Evolutionary conservation across 495 filamentous ascomycete genomes (phyloP).

Genomic region (Podospora anserina): DNA sequence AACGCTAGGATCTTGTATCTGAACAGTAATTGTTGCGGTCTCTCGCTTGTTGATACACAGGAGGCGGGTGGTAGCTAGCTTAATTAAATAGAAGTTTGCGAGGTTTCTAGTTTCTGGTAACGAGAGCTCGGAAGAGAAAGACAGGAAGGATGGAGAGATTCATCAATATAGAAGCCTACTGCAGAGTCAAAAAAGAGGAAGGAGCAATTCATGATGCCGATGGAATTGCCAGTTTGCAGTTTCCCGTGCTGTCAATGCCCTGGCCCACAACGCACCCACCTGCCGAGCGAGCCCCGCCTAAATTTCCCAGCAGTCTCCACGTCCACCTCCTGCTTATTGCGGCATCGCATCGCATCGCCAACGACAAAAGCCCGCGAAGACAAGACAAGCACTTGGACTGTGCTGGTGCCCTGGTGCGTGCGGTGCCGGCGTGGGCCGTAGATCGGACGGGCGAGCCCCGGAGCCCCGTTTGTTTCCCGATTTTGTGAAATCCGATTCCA

Average conservation of each 20-base stretch:
- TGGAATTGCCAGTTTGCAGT: conserved; percentile 21
- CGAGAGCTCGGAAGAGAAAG: not conserved
- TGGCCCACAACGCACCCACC: conserved; percentile 4
- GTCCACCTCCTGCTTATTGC: not conserved
- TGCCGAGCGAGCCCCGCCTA: conserved; percentile 25
- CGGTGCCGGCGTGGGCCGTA: conserved; percentile 2
- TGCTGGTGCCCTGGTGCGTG: not conserved
- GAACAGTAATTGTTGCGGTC: no score
- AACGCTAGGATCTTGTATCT: not conserved
- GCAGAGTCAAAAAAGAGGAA: conserved; percentile 10
- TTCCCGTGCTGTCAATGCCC: conserved; percentile 25
- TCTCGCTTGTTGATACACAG: not conserved
- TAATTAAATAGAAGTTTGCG: no score
- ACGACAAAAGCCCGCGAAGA: not conserved
- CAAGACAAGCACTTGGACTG: conserved; percentile 1
- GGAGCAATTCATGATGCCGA: conserved; percentile 14
- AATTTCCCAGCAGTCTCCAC: conserved; percentile 20
- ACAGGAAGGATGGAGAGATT: not conserved
- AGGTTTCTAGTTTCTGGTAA: no score
- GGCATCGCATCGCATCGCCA: conserved; percentile 8
- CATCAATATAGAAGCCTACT: not conserved
- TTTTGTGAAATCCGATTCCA: conserved; percentile 2
- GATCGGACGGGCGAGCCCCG: not conserved
- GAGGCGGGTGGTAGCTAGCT: no score
- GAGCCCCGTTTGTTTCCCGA: conserved; percentile 3